Base-by-base conservation (phyloP, 495 filamentous ascomycete genomes). In the Hyphodiscus hymeniophilus region DNA sequence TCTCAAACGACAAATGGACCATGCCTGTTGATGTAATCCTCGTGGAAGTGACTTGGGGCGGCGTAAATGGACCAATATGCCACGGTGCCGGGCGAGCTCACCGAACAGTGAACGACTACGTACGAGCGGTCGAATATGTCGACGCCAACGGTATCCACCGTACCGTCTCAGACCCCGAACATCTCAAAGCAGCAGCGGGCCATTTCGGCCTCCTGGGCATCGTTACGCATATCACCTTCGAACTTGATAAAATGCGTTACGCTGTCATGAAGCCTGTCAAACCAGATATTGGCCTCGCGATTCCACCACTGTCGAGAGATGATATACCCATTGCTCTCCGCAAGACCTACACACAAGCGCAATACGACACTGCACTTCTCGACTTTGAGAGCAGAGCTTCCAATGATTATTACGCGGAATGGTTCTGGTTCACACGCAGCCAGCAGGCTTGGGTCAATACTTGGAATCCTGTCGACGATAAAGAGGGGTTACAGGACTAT, bases 341-440 rank as follows among this genome's bases (percentile, higher is more conserved):
- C 10, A 54, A 60, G 16, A 39, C 55, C 10, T 61, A 57, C 48
- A 62, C 64, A 2, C 50, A 63, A 7, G 42, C 47, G 3, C 46
- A 66, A 42, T 51, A 62, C 16, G 52, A 58, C 15, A 50, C 49
- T 5, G 68, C 64, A 1, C 54, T 61, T 24, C 45, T 22, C 1
- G 51, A 60, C 4, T 73, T 72, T 38, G 52, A 64, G 42, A 42
- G 50, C 0, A 59, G 67, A 0, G 74, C 72, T 17, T 48, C 52
- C 7, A 56, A 69, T 21, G 60, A 67, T 35, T 76, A 71, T 47
- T 76, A 76, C 39, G 56, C 64, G 0, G 74, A 77, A 50, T 76
- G 69, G 66, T 76, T 76, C 52, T 76, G 74, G 74, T 77, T 75
- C 52, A 60, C 74, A 1, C 74, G 69, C 44, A 66, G 69, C 38